Percentiles rank a stretch among this genome's conserved stretches.
phyloP scores from a whole-genome alignment of 257 asterid genomes.

The Catharanthus roseus region DNA sequence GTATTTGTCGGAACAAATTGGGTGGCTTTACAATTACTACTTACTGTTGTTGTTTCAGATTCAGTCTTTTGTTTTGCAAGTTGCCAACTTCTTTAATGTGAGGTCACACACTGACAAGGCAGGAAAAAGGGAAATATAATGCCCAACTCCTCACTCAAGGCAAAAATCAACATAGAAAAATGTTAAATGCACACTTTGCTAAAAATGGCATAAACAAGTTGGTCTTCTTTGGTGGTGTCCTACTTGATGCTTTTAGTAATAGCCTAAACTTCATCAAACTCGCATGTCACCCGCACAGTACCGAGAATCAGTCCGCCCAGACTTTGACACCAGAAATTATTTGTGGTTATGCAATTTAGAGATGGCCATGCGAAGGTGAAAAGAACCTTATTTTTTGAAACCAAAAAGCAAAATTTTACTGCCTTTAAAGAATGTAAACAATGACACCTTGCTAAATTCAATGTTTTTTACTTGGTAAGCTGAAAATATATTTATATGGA shows the following conservation, averaged over 20 bases:
- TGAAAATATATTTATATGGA: no score
- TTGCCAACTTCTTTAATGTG: constrained; percentile 8
- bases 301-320: neutral
- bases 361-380: no score
- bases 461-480: no score
- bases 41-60: no score
- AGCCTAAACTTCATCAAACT: constrained; percentile 8
- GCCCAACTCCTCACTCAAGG: neutral
- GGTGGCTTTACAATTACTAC: constrained; percentile 7
- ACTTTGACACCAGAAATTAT: neutral
- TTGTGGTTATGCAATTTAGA: neutral
- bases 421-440: no score
- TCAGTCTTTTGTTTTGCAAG: constrained; percentile 3
- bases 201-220: constrained; percentile 11
- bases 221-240: neutral
- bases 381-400: no score
- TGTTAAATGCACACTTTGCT: neutral
- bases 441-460: no score
- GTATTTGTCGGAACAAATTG: neutral
- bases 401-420: no score
- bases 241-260: neutral
- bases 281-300: neutral
- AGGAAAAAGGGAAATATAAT: neutral
- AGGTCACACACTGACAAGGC: constrained; percentile 13
- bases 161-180: neutral